Conservation (phyloP, 345 rosid species). For the Bruguiera sexangula region DNA sequence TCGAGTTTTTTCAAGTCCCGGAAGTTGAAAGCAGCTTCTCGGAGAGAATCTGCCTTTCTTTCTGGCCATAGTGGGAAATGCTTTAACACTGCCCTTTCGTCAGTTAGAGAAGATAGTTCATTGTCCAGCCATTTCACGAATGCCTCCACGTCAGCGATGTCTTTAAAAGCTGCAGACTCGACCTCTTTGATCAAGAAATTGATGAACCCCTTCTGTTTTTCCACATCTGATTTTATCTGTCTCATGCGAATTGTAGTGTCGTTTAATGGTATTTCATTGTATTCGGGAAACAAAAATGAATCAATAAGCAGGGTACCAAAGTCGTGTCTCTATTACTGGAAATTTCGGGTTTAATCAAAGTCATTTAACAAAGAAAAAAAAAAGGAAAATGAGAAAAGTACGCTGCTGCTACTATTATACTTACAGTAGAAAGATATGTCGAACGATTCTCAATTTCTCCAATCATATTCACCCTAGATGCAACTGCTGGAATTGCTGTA, state of each 20-base stretch:
- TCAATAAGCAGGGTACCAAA: conserved; percentile 14
- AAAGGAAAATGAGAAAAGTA: too few relatives aligned
- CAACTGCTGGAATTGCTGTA: conserved; percentile 33
- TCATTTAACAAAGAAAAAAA: too few relatives aligned
- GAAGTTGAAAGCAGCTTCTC: conserved; percentile 82
- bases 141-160: conserved; percentile 65
- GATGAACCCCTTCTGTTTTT: conserved; percentile 63
- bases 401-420: conserved; percentile 19
- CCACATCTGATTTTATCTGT: conserved; percentile 87
- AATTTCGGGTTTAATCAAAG: too few relatives aligned
- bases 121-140: conserved; percentile 81
- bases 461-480: conserved; percentile 66
- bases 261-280: neutral
- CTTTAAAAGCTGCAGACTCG: conserved; percentile 53
- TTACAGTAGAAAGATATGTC: conserved; percentile 80
- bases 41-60: conserved; percentile 69
- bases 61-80: conserved; percentile 94
- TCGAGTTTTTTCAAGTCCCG: conserved; percentile 57
- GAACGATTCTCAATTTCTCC: conserved; percentile 98
- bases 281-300: neutral
- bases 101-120: conserved; percentile 70
- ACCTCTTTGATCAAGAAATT: conserved; percentile 62
- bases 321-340: conserved; percentile 19
- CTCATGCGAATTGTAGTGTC: neutral
- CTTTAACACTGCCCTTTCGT: conserved; percentile 94